Percentiles rank a stretch among this genome's conserved stretches.
Evolutionary conservation across 768 basidiomycete genomes (phyloP).

Genomic region (Mycena floridula): DNA sequence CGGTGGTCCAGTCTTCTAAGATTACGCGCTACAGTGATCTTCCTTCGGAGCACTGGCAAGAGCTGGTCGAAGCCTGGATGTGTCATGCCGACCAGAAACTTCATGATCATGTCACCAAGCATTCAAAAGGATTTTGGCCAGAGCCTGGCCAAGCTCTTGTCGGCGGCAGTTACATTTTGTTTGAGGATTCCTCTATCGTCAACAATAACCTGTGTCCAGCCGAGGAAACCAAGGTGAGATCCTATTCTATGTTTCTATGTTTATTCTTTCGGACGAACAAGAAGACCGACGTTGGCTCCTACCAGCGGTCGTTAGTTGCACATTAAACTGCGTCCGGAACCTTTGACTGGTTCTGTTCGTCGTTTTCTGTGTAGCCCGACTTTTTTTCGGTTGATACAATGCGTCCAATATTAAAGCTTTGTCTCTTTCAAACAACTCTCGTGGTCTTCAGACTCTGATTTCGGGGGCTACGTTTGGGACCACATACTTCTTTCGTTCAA

Average conservation of each 20-base stretch:
- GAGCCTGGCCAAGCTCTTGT: slow-evolving; percentile 66
- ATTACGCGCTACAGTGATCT: slow-evolving; percentile 68
- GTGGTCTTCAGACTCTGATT: slow-evolving; percentile 58
- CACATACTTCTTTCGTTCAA: slow-evolving; percentile 41
- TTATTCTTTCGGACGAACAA: slow-evolving; percentile 59
- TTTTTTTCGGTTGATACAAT: slow-evolving; percentile 89
- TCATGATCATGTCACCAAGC: slow-evolving; percentile 58
- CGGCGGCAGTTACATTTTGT: slow-evolving; percentile 84
- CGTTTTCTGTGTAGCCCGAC: slow-evolving; percentile 15
- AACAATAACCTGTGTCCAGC: slow-evolving; percentile 44
- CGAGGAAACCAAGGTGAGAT: slow-evolving; percentile 52
- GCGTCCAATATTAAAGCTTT: slow-evolving; percentile 70
- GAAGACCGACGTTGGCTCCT: slow-evolving; percentile 84
- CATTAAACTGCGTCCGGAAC: slow-evolving; percentile 7
- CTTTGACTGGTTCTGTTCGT: slow-evolving; percentile 12
- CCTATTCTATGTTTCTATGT: no score
- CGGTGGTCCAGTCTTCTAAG: slow-evolving; percentile 54
- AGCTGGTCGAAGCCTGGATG: slow-evolving; percentile 97
- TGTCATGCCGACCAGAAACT: slow-evolving; percentile 89
- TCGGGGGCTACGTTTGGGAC: slow-evolving; percentile 86
- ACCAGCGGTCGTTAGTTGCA: slow-evolving; percentile 52
- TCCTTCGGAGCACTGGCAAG: slow-evolving; percentile 96
- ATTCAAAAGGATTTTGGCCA: slow-evolving; percentile 75
- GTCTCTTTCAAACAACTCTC: slow-evolving; percentile 84
- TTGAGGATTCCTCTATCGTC: slow-evolving; percentile 56